phyloP scores from a whole-genome alignment of 208 protist genomes.

The Acanthamoeba lenticulata region DNA sequence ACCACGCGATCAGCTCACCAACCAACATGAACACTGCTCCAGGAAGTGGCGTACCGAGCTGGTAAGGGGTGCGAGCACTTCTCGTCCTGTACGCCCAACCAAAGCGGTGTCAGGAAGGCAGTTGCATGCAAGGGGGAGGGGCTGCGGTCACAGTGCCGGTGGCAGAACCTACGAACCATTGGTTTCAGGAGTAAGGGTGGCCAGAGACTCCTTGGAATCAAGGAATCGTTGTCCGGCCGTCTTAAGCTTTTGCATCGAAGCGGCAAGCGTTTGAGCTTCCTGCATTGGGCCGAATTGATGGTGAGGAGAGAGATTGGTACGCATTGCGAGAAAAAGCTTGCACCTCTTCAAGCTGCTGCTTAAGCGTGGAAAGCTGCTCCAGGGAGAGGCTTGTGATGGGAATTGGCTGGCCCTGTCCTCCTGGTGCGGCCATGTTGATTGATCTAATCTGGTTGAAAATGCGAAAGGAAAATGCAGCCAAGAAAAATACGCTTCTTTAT shows the following conservation, averaged over 20 bases:
- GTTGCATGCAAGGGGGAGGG: not conserved
- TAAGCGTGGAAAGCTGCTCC: constrained; percentile 50
- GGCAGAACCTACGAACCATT: not conserved
- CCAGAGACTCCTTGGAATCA: constrained; percentile 10
- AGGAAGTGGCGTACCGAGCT: constrained; percentile 6
- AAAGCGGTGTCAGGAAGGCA: no score
- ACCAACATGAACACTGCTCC: not conserved
- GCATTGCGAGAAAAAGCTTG: not conserved
- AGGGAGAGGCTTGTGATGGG: constrained; percentile 58
- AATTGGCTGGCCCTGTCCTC: constrained; percentile 13
- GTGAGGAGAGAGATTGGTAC: not conserved
- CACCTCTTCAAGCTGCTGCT: constrained; percentile 54
- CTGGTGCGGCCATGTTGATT: not conserved
- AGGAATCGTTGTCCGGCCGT: not conserved
- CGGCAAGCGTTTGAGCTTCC: constrained; percentile 43
- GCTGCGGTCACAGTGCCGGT: not conserved
- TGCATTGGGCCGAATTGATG: not conserved
- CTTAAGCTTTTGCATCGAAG: constrained; percentile 61
- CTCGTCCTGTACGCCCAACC: not conserved
- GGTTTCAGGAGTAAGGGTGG: not conserved
- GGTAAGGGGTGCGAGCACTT: constrained; percentile 34
- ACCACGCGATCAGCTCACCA: no score
- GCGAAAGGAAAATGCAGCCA: not conserved
- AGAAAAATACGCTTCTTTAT: no score
- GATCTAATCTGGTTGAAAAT: not conserved